phyloP scores from a whole-genome alignment of 306 rosid genomes.

The Arachis hypogaea region DNA sequence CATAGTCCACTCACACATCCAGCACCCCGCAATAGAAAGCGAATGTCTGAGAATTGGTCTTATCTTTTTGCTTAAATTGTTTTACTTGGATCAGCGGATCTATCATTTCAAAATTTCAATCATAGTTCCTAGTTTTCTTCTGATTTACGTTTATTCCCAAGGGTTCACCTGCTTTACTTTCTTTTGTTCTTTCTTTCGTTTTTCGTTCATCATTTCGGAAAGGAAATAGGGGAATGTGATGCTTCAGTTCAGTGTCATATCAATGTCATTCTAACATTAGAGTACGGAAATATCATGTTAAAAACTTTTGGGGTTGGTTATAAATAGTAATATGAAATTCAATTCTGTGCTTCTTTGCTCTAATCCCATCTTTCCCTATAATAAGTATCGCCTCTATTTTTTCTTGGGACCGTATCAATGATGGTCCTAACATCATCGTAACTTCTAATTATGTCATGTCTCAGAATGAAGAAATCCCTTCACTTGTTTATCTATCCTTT shows the following conservation, averaged over 20 bases:
- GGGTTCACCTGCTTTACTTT: neutral
- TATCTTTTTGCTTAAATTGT: slow-evolving; percentile 18
- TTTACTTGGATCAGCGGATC: slow-evolving; percentile 26
- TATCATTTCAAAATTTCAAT: slow-evolving; percentile 10
- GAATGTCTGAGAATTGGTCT: neutral
- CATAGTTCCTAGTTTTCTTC: neutral
- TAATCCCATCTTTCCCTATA: neutral
- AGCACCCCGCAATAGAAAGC: neutral
- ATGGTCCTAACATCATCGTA: neutral
- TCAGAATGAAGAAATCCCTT: slow-evolving; percentile 20
- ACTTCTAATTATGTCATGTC: neutral
- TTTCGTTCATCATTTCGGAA: neutral
- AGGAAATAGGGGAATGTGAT: neutral
- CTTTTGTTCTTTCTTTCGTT: too few species aligned
- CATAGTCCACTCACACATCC: neutral
- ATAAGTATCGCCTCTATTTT: slow-evolving; percentile 5
- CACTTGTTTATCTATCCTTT: neutral
- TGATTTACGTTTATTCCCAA: neutral
- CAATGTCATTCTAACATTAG: neutral
- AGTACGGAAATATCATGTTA: slow-evolving; percentile 13
- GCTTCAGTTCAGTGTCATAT: neutral
- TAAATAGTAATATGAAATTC: slow-evolving; percentile 5
- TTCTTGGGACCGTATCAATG: slow-evolving; percentile 23
- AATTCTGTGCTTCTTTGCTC: slow-evolving; percentile 1
- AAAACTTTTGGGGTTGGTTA: neutral